Evolutionary conservation across 176 grass and related monocot genomes (phyloP).

Genomic region (Typha latifolia): DNA sequence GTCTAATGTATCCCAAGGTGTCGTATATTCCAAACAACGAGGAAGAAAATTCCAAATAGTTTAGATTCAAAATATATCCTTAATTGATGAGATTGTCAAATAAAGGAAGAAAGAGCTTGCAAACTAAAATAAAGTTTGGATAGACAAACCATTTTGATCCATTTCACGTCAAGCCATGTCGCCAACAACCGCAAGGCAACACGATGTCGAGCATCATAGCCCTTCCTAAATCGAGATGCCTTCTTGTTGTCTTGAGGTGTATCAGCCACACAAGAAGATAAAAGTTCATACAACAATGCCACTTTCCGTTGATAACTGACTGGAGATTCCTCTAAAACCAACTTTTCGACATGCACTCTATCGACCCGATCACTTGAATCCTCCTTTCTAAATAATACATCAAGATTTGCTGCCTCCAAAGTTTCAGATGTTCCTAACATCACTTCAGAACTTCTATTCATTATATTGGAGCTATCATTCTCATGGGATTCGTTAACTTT

Average conservation of each 20-base stretch:
- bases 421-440: slow-evolving; percentile 1
- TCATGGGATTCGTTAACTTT: background rate
- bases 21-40: too few relatives aligned
- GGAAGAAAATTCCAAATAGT: too few relatives aligned
- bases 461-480: background rate
- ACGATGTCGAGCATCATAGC: slow-evolving; percentile 95
- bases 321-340: slow-evolving; percentile 23
- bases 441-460: background rate
- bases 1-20: too few relatives aligned
- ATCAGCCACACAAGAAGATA: slow-evolving; percentile 91
- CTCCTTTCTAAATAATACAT: slow-evolving; percentile 9
- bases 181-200: slow-evolving; percentile 71
- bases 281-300: slow-evolving; percentile 76
- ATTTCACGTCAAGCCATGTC: slow-evolving; percentile 81
- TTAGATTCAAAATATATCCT: too few relatives aligned
- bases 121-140: background rate
- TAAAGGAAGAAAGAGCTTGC: background rate
- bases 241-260: slow-evolving; percentile 43
- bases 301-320: slow-evolving; percentile 57
- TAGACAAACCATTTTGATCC: slow-evolving; percentile 80
- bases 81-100: too few relatives aligned
- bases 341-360: slow-evolving; percentile 5
- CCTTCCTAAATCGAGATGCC: slow-evolving; percentile 51
- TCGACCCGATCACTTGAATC: slow-evolving; percentile 2
- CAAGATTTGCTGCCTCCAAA: slow-evolving; percentile 1